Evolutionary conservation across 148 eudicot genomes (phyloP).

Genomic region (Chenopodium suecicum): DNA sequence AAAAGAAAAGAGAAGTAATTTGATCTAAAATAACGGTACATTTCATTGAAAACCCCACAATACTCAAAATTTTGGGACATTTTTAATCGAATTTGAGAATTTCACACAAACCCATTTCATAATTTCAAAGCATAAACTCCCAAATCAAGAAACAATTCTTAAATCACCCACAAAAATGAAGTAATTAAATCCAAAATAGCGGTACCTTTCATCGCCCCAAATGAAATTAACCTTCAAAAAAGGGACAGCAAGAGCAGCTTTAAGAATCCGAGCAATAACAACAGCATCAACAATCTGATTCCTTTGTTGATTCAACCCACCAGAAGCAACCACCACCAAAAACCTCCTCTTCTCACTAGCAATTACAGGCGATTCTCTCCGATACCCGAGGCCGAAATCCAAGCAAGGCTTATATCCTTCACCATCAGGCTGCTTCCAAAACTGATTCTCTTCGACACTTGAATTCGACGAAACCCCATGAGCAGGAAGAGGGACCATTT

Average conservation of each 20-base stretch:
- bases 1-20: background rate
- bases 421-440: slow-evolving; percentile 65
- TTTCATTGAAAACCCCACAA: slow-evolving; percentile 27
- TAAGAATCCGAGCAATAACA: slow-evolving; percentile 72
- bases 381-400: slow-evolving; percentile 47
- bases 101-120: background rate
- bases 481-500: slow-evolving; percentile 60
- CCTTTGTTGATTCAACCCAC: slow-evolving; percentile 68
- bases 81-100: too few relatives aligned
- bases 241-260: slow-evolving; percentile 66
- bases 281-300: slow-evolving; percentile 78
- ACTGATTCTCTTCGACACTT: slow-evolving; percentile 41
- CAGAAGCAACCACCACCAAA: slow-evolving; percentile 62
- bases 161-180: background rate
- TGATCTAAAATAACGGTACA: slow-evolving; percentile 27
- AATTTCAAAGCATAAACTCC: background rate
- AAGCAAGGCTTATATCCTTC: slow-evolving; percentile 63
- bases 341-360: slow-evolving; percentile 49
- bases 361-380: slow-evolving; percentile 42
- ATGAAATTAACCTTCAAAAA: slow-evolving; percentile 63
- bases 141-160: slow-evolving; percentile 5
- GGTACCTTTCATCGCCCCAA: slow-evolving; percentile 74
- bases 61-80: too few relatives aligned
- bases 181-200: background rate
- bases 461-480: slow-evolving; percentile 32